Evolutionary conservation across 441 rosid genomes (phyloP).

Genomic region (Omphalea diandra): DNA sequence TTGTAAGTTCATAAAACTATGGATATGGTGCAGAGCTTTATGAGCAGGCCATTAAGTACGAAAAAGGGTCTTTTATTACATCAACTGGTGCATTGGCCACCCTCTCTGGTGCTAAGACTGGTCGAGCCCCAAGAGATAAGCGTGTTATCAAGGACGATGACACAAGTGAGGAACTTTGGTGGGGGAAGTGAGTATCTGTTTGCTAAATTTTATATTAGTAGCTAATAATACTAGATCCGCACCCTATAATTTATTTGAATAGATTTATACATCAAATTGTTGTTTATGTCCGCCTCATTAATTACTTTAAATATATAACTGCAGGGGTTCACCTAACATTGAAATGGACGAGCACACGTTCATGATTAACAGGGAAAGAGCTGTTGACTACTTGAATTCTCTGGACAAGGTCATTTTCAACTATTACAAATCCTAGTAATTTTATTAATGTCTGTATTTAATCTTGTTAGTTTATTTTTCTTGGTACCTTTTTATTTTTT

Average conservation of each 20-base stretch:
- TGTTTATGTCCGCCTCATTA: background rate
- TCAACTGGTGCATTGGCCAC: constrained; percentile 87
- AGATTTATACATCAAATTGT: too few species aligned
- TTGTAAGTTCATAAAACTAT: too few species aligned
- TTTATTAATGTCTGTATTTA: background rate
- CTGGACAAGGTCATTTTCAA: constrained; percentile 64
- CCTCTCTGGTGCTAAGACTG: constrained; percentile 90
- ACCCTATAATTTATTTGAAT: background rate
- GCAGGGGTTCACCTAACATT: constrained; percentile 92
- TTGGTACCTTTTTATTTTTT: too few species aligned
- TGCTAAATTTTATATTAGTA: too few species aligned
- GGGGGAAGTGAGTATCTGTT: constrained; percentile 77
- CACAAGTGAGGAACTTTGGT: constrained; percentile 78
- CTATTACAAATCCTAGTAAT: background rate
- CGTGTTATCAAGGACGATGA: constrained; percentile 79
- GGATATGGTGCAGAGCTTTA: constrained; percentile 57
- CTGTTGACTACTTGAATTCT: constrained; percentile 94
- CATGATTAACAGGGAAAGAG: constrained; percentile 90
- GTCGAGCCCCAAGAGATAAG: constrained; percentile 87
- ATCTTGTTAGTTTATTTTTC: background rate
- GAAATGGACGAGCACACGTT: constrained; percentile 98
- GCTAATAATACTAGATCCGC: background rate
- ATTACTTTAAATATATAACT: background rate
- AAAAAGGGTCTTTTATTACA: constrained; percentile 84
- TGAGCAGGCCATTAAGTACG: constrained; percentile 90